phyloP scores from a whole-genome alignment of 495 filamentous ascomycete species.

The Lindgomyces ingoldianus region DNA sequence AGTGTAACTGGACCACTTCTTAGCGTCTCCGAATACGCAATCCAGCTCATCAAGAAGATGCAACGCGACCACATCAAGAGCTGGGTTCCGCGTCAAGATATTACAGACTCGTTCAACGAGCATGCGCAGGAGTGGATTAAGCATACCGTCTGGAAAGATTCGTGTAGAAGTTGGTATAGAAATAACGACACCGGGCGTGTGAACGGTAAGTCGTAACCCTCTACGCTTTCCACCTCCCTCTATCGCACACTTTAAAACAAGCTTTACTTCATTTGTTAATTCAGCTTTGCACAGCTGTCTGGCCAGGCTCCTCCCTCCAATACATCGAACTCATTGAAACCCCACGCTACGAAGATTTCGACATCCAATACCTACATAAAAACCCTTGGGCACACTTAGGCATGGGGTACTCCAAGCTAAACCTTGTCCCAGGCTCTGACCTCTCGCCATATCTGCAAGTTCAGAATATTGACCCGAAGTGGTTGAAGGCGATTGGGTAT shows the following conservation, averaged over 20 bases:
- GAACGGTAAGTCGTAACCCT: constrained; percentile 28
- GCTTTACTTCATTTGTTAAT: background rate
- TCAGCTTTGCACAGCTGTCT: constrained; percentile 31
- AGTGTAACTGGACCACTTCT: constrained; percentile 40
- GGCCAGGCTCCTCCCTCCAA: constrained; percentile 42
- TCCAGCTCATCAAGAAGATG: constrained; percentile 46
- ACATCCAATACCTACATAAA: constrained; percentile 42
- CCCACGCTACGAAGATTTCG: constrained; percentile 45
- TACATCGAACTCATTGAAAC: constrained; percentile 38
- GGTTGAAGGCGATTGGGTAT: constrained; percentile 34
- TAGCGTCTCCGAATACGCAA: constrained; percentile 39
- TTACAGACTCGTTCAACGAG: constrained; percentile 42
- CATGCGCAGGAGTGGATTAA: constrained; percentile 46
- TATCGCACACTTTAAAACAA: background rate
- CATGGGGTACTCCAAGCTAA: constrained; percentile 38
- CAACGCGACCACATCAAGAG: constrained; percentile 44
- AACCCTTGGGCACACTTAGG: constrained; percentile 45
- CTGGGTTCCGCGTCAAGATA: constrained; percentile 43
- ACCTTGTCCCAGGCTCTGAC: constrained; percentile 31
- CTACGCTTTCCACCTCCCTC: background rate
- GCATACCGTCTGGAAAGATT: constrained; percentile 46
- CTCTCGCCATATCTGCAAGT: constrained; percentile 41
- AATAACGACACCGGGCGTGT: constrained; percentile 46
- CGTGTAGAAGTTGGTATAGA: constrained; percentile 44
- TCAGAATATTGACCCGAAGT: constrained; percentile 44